Evolutionary conservation across 139 green algal genomes (phyloP).

Genomic region (Picochlorum sp.): DNA sequence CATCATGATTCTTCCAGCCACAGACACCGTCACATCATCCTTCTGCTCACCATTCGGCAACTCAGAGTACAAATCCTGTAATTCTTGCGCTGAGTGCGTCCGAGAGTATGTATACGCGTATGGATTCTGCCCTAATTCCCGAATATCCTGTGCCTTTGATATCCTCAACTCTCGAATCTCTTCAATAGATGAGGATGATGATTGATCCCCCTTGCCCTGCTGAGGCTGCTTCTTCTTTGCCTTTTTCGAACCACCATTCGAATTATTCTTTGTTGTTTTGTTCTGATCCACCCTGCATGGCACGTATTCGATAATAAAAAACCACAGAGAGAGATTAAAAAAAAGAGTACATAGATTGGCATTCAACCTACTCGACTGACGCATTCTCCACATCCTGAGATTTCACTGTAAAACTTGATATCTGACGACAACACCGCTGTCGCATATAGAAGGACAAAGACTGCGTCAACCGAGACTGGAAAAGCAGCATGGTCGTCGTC

Average conservation of each 20-base stretch:
- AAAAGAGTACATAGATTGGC: too few species aligned
- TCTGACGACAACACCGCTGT: too few species aligned
- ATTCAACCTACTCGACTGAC: too few species aligned
- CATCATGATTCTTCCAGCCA: constrained; percentile 84
- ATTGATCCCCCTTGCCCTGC: background rate
- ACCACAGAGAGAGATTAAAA: too few species aligned
- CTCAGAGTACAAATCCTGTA: constrained; percentile 58
- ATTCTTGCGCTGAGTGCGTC: constrained; percentile 67
- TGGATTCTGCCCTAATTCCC: constrained; percentile 58
- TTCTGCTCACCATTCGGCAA: constrained; percentile 56
- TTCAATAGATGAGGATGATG: constrained; percentile 35
- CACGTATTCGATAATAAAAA: too few species aligned
- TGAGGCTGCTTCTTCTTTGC: background rate
- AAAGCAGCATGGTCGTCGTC: too few species aligned
- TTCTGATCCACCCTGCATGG: background rate
- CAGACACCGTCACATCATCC: constrained; percentile 35
- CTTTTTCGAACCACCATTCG: constrained; percentile 20
- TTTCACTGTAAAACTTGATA: too few species aligned
- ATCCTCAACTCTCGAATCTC: constrained; percentile 61
- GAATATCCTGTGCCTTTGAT: constrained; percentile 65
- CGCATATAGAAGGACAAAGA: too few species aligned
- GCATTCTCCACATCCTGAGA: too few species aligned
- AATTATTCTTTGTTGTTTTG: background rate
- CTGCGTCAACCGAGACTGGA: too few species aligned
- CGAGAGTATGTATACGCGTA: constrained; percentile 88